Conservation (phyloP, 1,284 basidiomycete species). For the Microstroma glucosiphilum region DNA sequence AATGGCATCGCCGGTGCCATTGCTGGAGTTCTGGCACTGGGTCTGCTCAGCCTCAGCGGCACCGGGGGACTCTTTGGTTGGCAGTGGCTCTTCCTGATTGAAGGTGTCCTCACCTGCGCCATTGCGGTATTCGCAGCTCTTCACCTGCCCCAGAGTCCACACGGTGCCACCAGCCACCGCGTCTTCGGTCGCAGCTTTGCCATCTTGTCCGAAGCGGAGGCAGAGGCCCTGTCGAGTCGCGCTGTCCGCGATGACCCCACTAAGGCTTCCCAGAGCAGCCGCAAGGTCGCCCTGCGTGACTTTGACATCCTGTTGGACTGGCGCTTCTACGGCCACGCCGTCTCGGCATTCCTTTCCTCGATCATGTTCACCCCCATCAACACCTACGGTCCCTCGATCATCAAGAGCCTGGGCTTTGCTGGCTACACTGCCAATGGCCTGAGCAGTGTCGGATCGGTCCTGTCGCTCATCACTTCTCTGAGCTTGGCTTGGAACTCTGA, state of each 20-base stretch:
- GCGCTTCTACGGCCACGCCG: constrained; percentile 12
- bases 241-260: constrained; percentile 62
- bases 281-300: constrained; percentile 55
- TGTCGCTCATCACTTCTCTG: constrained; percentile 10
- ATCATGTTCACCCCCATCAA: constrained; percentile 7
- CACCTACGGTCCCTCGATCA: constrained; percentile 12
- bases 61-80: constrained; percentile 58
- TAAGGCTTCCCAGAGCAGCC: constrained; percentile 68
- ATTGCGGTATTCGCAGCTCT: constrained; percentile 64
- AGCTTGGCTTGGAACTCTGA: constrained; percentile 14
- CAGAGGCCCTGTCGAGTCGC: constrained; percentile 51
- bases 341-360: constrained; percentile 6
- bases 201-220: constrained; percentile 49
- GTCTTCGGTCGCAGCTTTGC: constrained; percentile 62
- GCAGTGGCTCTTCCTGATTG: constrained; percentile 18
- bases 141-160: constrained; percentile 64
- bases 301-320: constrained; percentile 13
- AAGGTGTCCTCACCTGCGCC: constrained; percentile 46
- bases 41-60: constrained; percentile 60
- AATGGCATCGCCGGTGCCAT: constrained; percentile 58
- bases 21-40: constrained; percentile 62
- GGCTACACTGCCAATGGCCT: constrained; percentile 10
- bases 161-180: constrained; percentile 28
- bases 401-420: constrained; percentile 12
- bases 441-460: constrained; percentile 1